A percentile compares a stretch with the other conserved stretches of the same genome.
Evolutionary conservation across 2,329 filamentous ascomycete genomes (phyloP).

Genomic region (Pleochaeta shiraiana): DNA sequence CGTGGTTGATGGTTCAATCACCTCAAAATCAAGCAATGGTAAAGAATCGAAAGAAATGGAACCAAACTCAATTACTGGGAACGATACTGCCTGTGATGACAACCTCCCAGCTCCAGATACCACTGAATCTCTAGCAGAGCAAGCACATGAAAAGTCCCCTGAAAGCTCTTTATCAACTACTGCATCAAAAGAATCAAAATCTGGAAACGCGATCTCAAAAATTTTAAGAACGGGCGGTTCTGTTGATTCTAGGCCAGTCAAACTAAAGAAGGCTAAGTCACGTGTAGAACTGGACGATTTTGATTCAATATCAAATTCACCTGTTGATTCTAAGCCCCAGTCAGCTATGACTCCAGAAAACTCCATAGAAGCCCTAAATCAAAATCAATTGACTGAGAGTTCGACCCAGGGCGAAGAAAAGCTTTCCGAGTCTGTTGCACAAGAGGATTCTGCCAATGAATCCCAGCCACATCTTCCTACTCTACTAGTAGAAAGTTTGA

Average conservation of each 20-base stretch:
- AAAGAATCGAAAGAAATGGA: slow-evolving; percentile 9
- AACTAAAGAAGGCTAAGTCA: slow-evolving; percentile 35
- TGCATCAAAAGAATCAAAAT: slow-evolving; percentile 23
- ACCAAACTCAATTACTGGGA: background rate
- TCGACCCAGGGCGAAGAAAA: slow-evolving; percentile 22
- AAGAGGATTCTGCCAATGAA: slow-evolving; percentile 34
- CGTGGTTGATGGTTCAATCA: slow-evolving; percentile 13
- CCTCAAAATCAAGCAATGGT: slow-evolving; percentile 9
- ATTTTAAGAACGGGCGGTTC: slow-evolving; percentile 22
- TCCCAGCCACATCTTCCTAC: slow-evolving; percentile 34
- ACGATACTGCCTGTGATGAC: slow-evolving; percentile 13
- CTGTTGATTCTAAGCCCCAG: no score
- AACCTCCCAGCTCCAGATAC: slow-evolving; percentile 14
- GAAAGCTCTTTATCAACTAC: slow-evolving; percentile 20
- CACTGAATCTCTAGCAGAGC: slow-evolving; percentile 7
- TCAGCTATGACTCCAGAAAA: slow-evolving; percentile 23
- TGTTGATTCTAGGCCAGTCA: slow-evolving; percentile 29
- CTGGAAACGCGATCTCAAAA: slow-evolving; percentile 22
- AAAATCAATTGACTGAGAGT: slow-evolving; percentile 16
- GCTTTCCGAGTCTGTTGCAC: slow-evolving; percentile 45
- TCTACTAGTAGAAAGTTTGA: slow-evolving; percentile 48
- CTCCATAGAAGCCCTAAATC: no score
- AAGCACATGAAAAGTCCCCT: slow-evolving; percentile 18
- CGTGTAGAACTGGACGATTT: slow-evolving; percentile 50
- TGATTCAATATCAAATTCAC: slow-evolving; percentile 20